Evolutionary conservation across 495 filamentous ascomycete species (phyloP).

Genomic region (Penicillium ucsense): DNA sequence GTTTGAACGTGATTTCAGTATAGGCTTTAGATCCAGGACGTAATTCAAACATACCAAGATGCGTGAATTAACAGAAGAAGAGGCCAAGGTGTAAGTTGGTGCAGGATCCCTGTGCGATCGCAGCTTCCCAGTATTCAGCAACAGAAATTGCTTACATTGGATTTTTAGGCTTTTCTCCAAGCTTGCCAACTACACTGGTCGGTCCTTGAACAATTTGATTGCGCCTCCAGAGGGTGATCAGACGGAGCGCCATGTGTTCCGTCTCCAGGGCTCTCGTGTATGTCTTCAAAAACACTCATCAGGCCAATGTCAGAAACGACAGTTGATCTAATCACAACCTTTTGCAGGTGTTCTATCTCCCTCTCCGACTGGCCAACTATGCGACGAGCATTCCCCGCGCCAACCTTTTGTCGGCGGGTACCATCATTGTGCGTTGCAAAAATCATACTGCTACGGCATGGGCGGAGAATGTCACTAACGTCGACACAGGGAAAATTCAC

Average conservation of each 20-base stretch:
- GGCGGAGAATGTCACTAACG: neutral
- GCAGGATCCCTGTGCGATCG: neutral
- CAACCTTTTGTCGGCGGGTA: conserved; percentile 73
- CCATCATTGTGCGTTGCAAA: conserved; percentile 16
- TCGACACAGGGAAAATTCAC: conserved; percentile 46
- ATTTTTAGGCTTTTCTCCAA: conserved; percentile 57
- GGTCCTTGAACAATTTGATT: conserved; percentile 70
- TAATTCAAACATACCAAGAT: conserved; percentile 34
- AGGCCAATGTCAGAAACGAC: neutral
- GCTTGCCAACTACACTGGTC: conserved; percentile 74
- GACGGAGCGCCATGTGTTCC: conserved; percentile 69
- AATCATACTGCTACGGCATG: too few relatives aligned
- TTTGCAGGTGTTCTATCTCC: conserved; percentile 59
- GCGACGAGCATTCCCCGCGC: conserved; percentile 72
- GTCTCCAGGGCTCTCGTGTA: conserved; percentile 66
- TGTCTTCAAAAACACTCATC: neutral
- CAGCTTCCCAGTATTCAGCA: too few relatives aligned
- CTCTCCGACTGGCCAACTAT: conserved; percentile 79
- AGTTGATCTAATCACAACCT: neutral
- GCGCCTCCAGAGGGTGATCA: conserved; percentile 56
- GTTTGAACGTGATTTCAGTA: neutral
- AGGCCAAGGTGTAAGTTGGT: conserved; percentile 26
- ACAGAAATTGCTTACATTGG: neutral
- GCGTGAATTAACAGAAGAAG: conserved; percentile 65
- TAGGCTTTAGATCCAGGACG: neutral